Evolutionary conservation across 352 stramenopile genomes (phyloP).

Genomic region (Blastocystis sp.): DNA sequence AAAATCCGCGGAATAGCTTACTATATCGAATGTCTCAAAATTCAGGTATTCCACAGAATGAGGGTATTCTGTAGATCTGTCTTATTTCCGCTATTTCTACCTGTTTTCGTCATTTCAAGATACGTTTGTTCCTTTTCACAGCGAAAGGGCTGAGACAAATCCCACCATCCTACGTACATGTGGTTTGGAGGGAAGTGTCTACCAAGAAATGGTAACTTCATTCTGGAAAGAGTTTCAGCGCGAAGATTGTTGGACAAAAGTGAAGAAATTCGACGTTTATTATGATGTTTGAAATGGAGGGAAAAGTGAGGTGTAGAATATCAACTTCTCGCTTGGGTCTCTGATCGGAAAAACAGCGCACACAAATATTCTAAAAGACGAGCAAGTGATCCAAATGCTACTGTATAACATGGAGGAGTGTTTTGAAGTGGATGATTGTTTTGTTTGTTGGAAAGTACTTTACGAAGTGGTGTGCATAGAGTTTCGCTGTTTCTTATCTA

Average conservation of each 20-base stretch:
- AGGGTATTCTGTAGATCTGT: neutral
- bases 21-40: slow-evolving; percentile 49
- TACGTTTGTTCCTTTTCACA: slow-evolving; percentile 49
- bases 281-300: neutral
- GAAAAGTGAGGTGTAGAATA: slow-evolving; percentile 7
- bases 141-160: slow-evolving; percentile 14
- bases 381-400: slow-evolving; percentile 39
- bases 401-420: neutral
- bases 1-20: slow-evolving; percentile 26
- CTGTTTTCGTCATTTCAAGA: slow-evolving; percentile 47
- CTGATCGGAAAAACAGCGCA: slow-evolving; percentile 48
- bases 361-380: slow-evolving; percentile 31
- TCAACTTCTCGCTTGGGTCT: slow-evolving; percentile 29
- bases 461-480: neutral
- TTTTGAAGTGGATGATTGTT: neutral
- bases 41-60: neutral
- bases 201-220: slow-evolving; percentile 45
- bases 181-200: neutral
- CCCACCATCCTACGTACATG: neutral
- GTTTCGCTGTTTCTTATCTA: neutral
- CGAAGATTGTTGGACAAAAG: neutral
- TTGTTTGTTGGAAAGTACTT: neutral
- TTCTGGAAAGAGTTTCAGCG: neutral
- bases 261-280: slow-evolving; percentile 54
- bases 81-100: slow-evolving; percentile 23